These are phyloP conservation scores for Suillus variegatus DNA, from an alignment of 768 basidiomycete genomes.

Conservation along the genomic window DNA sequence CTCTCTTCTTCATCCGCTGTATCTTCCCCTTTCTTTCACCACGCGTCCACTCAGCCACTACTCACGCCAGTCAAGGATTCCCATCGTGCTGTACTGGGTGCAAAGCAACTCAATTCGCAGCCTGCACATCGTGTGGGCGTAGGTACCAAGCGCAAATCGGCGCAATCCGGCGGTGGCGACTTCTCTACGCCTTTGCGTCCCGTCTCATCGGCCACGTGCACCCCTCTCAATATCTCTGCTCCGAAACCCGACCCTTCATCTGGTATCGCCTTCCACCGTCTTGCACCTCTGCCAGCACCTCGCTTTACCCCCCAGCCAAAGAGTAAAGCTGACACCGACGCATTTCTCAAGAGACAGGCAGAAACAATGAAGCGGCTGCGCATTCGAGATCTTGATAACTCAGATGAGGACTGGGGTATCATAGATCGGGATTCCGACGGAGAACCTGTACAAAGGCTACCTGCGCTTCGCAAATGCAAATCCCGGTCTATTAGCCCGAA, in stretches of 20 bases:
- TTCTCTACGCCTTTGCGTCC: slow-evolving; percentile 61
- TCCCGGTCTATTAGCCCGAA: slow-evolving; percentile 32
- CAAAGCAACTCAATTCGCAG: slow-evolving; percentile 30
- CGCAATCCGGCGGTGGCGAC: slow-evolving; percentile 37
- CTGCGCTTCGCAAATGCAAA: slow-evolving; percentile 27
- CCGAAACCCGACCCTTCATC: slow-evolving; percentile 33
- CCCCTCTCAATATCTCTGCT: slow-evolving; percentile 40
- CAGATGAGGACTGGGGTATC: slow-evolving; percentile 45
- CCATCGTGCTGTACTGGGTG: slow-evolving; percentile 43
- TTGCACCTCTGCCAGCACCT: slow-evolving; percentile 34
- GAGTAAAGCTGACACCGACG: slow-evolving; percentile 38
- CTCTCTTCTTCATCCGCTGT: slow-evolving; percentile 47
- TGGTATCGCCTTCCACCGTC: slow-evolving; percentile 35
- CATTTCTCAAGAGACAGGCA: slow-evolving; percentile 51
- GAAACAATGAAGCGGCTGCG: slow-evolving; percentile 65
- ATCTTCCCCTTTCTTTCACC: slow-evolving; percentile 43
- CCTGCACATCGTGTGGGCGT: slow-evolving; percentile 34
- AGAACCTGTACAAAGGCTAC: slow-evolving; percentile 42
- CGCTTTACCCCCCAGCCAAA: slow-evolving; percentile 35
- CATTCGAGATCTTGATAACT: slow-evolving; percentile 55
- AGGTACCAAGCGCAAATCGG: slow-evolving; percentile 65
- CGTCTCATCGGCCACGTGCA: slow-evolving; percentile 23
- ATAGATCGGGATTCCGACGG: slow-evolving; percentile 52
- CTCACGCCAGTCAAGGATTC: slow-evolving; percentile 61
- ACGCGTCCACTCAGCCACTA: slow-evolving; percentile 50